These are phyloP conservation scores for Trifolium repens DNA, from an alignment of 306 rosid species.

Conservation along the genomic window DNA sequence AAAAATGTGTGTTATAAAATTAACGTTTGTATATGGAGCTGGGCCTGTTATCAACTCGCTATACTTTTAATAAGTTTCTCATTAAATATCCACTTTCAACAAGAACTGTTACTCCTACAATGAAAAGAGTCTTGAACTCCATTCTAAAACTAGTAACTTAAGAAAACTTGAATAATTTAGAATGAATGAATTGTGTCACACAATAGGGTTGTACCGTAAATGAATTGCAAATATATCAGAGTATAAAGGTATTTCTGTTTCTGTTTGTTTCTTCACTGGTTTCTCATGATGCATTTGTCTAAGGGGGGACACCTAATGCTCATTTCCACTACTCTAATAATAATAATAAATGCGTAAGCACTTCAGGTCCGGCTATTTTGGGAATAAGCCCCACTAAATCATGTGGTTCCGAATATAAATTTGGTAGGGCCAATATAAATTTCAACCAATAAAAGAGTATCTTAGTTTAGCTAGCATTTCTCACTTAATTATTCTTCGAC, in stretches of 20 bases:
- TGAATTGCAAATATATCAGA: conserved; percentile 7
- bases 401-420: background rate
- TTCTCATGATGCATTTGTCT: background rate
- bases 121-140: conserved; percentile 23
- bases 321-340: background rate
- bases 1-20: background rate
- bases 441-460: background rate
- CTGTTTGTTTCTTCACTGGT: background rate
- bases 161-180: background rate
- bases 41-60: background rate
- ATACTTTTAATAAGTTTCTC: conserved; percentile 18
- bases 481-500: background rate
- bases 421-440: background rate
- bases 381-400: background rate
- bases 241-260: background rate
- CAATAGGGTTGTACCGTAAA: background rate
- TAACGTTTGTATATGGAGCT: background rate
- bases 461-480: background rate
- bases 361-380: background rate
- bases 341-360: background rate
- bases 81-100: conserved; percentile 10
- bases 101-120: conserved; percentile 16
- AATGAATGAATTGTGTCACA: background rate
- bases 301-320: background rate
- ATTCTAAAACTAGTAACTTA: background rate